These are phyloP conservation scores for Hirschioporus abietinus DNA, from an alignment of 768 basidiomycete genomes.

Conservation along the genomic window DNA sequence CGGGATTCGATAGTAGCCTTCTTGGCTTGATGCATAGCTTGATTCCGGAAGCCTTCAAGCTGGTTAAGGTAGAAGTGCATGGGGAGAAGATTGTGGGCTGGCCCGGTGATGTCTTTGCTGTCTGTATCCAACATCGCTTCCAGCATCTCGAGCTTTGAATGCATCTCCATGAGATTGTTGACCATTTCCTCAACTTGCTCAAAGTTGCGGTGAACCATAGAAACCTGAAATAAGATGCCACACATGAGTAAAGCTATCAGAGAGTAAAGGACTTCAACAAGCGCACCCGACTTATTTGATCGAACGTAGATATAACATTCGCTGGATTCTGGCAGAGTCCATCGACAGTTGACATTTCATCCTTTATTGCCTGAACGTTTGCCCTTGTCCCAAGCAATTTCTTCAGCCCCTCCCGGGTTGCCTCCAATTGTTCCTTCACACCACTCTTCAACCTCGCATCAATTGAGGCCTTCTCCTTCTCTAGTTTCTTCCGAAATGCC, in stretches of 20 bases:
- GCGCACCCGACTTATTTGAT: conserved; percentile 90
- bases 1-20: conserved; percentile 64
- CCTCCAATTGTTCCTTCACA: conserved; percentile 88
- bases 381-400: conserved; percentile 72
- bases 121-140: conserved; percentile 75
- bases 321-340: conserved; percentile 70
- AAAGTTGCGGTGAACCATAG: conserved; percentile 92
- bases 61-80: conserved; percentile 91
- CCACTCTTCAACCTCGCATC: conserved; percentile 86
- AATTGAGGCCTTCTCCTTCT: conserved; percentile 94
- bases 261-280: neutral
- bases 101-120: conserved; percentile 72
- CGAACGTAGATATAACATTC: conserved; percentile 79
- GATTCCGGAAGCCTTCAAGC: conserved; percentile 90
- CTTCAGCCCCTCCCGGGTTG: conserved; percentile 82
- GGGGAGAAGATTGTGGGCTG: conserved; percentile 81
- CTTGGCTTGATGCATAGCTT: conserved; percentile 93
- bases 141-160: conserved; percentile 71
- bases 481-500: conserved; percentile 87
- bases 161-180: conserved; percentile 90
- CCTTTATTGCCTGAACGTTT: conserved; percentile 76
- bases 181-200: conserved; percentile 95
- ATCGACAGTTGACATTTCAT: conserved; percentile 81
- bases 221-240: conserved; percentile 54
- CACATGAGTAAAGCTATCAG: conserved; percentile 3